Base-by-base conservation (phyloP, 257 asterid species). In the Agastache rugosa region DNA sequence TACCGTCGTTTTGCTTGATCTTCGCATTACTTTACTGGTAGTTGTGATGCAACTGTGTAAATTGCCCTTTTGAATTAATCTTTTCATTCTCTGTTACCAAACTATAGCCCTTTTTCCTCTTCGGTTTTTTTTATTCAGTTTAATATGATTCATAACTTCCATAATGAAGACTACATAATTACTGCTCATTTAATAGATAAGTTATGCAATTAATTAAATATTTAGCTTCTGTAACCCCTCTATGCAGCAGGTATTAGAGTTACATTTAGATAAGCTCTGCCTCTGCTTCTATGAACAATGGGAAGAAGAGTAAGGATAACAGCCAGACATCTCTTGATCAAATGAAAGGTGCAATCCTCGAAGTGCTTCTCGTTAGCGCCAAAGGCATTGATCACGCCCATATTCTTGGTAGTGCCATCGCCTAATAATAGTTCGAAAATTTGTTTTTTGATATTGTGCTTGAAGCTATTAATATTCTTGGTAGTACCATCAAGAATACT, bases 341-440 rank as follows among this genome's bases (percentile, higher is more conserved):
- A 58, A 88, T 88, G 96, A 85, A 85, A 79, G 91, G 96, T 71
- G 93, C 92, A 67, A 71, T 76, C 37, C 96, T 91, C 63, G 93
- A 93, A 88, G 91, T 93, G 31, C 79, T 91, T 75, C 88, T 91
- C 41, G 97, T 93, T 62, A 84, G 90, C 62, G 97, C 92, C 14
- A 48, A 85, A 80, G 97, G 88, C 82, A 78, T 93, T 27, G 78
- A 64, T 11, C 87, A 42, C 61, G 37, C 81, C 51, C 82, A 61
- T 37, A 29, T 85, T 31, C 58, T 88, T 42, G 91, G 97, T 91
- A 85, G 9, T 66, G 8, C 22, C 6, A 25, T 66, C 41, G 3
- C 39, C 12, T 20, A 20, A 58, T 5, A 58, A 4, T 58, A 58
- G 60, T 9, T 48, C 0, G 12, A 39, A 37, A 10, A 39, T 39